Conservation (phyloP, 2,329 filamentous ascomycete species). For the Talaromyces sp. region DNA sequence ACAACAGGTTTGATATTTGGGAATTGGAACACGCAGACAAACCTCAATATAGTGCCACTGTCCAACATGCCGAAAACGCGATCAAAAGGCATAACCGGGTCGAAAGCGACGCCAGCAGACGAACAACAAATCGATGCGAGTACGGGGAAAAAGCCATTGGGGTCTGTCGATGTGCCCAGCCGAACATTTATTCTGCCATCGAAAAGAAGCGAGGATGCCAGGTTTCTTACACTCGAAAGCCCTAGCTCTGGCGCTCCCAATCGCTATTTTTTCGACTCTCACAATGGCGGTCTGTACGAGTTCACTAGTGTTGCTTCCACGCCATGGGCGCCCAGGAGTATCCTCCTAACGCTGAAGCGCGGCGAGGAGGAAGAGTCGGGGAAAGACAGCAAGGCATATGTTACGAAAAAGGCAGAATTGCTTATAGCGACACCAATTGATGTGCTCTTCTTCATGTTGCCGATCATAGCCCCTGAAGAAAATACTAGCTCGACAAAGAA, state of each 20-base stretch:
- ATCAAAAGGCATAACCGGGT: slow-evolving; percentile 15
- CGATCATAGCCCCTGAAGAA: slow-evolving; percentile 56
- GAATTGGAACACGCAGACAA: neutral
- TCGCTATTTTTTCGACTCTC: slow-evolving; percentile 57
- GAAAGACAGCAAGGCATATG: slow-evolving; percentile 39
- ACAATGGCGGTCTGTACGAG: slow-evolving; percentile 53
- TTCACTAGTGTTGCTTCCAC: slow-evolving; percentile 55
- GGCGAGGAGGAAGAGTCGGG: slow-evolving; percentile 4
- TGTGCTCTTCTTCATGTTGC: slow-evolving; percentile 75
- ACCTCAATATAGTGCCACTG: neutral
- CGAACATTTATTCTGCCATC: slow-evolving; percentile 57
- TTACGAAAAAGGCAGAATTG: slow-evolving; percentile 67
- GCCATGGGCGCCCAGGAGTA: slow-evolving; percentile 49
- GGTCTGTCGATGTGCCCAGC: slow-evolving; percentile 25
- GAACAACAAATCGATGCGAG: slow-evolving; percentile 13
- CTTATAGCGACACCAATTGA: slow-evolving; percentile 81
- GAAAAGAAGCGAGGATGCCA: slow-evolving; percentile 46
- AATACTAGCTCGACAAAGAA: slow-evolving; percentile 35
- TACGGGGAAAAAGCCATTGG: slow-evolving; percentile 14
- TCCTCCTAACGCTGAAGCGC: slow-evolving; percentile 44
- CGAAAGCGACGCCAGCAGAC: slow-evolving; percentile 4
- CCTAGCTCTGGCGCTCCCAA: slow-evolving; percentile 46
- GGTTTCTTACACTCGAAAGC: slow-evolving; percentile 53
- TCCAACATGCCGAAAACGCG: slow-evolving; percentile 18
- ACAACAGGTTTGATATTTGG: neutral